Evolutionary conservation across 2,329 filamentous ascomycete species (phyloP), one percentile per base, ranked within the genome.

Genomic region (Ampelomyces quisqualis): DNA sequence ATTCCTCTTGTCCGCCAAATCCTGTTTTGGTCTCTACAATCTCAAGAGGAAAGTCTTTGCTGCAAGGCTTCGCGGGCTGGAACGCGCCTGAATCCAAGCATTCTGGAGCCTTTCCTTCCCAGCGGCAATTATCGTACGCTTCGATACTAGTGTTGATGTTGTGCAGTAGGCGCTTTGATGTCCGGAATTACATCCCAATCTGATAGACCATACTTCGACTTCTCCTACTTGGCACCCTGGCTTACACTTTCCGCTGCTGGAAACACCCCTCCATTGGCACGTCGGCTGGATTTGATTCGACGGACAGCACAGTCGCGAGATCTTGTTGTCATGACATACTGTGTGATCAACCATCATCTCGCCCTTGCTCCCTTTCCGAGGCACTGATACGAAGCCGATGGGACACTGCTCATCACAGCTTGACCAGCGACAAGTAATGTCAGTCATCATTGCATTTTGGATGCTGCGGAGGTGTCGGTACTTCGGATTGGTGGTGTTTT

Each of bases 81-180:
- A 10, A 11, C 10, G 11, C 2, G 7, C 22, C 22, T 24, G 9
- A 11, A n/a, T 28, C 26, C 10, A 13, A 28, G 26, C 26, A 28
- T 2, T 3, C 3, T 3, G 3, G 13, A 13, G 10, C 2, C 2
- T 11, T 7, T n/a, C 33, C 34, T 6, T 37, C 17, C 40, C 40
- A 43, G 8, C 18, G 26, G 27, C 40, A 43, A 19, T 37, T 21
- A 7, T 6, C 10, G 21, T 43, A 43, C 5, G 34, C 40, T 9
- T 24, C 27, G 5, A 38, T 26, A 13, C 33, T 21, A 11, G 19
- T 10, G 34, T 23, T 4, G 4, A 21, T 14, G 11, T 29, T 11
- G 21, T 32, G 27, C 34, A 38, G 17, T 34, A 43, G n/a, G 29
- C 27, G 23, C 34, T 37, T 27, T 43, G 40, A 27, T 43, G 34